Evolutionary conservation across 2,329 filamentous ascomycete genomes (phyloP).

Genomic region (Talaromyces sp.): DNA sequence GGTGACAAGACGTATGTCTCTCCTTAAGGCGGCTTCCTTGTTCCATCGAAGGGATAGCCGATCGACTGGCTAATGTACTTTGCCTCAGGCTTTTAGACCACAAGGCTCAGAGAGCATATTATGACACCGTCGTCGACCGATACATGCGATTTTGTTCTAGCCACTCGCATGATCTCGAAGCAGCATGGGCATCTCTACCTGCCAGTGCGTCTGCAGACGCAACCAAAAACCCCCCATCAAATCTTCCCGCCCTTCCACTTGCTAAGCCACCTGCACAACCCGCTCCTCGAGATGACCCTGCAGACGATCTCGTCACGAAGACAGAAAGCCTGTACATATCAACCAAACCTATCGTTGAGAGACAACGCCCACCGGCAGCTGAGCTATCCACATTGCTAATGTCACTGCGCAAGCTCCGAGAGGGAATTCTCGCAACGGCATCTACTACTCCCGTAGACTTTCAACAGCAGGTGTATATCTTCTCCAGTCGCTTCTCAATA

Average conservation of each 20-base stretch:
- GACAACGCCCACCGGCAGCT: constrained; percentile 46
- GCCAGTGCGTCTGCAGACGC: constrained; percentile 37
- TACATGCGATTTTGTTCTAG: constrained; percentile 87
- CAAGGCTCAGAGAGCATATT: constrained; percentile 80
- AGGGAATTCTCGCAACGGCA: constrained; percentile 72
- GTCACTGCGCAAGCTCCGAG: constrained; percentile 85
- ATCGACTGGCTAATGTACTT: constrained; percentile 15
- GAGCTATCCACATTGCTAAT: constrained; percentile 72
- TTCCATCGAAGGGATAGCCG: neutral
- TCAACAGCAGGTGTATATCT: constrained; percentile 83
- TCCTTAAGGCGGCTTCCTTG: neutral
- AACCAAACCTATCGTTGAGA: constrained; percentile 18
- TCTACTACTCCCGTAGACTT: constrained; percentile 74
- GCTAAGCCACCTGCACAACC: constrained; percentile 21
- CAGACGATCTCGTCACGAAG: constrained; percentile 13
- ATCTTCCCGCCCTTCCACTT: constrained; percentile 8
- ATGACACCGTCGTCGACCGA: constrained; percentile 78
- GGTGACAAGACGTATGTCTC: constrained; percentile 71
- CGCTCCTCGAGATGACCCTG: neutral
- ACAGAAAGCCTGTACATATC: constrained; percentile 10
- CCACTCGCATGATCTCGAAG: constrained; percentile 67
- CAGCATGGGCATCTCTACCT: constrained; percentile 66
- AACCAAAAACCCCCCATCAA: constrained; percentile 37
- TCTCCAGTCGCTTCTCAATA: constrained; percentile 80
- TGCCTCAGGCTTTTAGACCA: constrained; percentile 61